phyloP scores from a whole-genome alignment of 2,329 filamentous ascomycete species.

The Lanzia echinophila region DNA sequence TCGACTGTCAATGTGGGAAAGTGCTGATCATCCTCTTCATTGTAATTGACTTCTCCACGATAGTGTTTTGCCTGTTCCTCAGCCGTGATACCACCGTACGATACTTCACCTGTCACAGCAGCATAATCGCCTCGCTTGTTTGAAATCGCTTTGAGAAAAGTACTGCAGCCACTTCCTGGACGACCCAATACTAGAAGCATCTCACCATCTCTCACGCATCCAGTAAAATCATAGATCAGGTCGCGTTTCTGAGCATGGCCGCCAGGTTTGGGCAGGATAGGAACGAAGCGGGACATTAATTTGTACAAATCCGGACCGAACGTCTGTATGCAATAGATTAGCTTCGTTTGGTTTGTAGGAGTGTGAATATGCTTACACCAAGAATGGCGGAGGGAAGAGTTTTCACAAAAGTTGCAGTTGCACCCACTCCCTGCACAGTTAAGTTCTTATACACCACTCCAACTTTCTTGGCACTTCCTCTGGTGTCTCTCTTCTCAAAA shows the following conservation, averaged over 20 bases:
- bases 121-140: conserved; percentile 63
- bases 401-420: conserved; percentile 60
- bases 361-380: conserved; percentile 35
- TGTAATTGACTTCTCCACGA: conserved; percentile 68
- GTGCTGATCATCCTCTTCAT: conserved; percentile 70
- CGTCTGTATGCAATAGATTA: conserved; percentile 36
- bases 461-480: conserved; percentile 65
- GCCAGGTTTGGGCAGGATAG: conserved; percentile 21
- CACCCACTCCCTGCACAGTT: conserved; percentile 65
- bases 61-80: conserved; percentile 61
- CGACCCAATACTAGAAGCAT: conserved; percentile 69
- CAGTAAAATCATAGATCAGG: conserved; percentile 60
- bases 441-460: conserved; percentile 72
- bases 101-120: conserved; percentile 60
- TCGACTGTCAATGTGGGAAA: conserved; percentile 69
- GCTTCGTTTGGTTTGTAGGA: background rate
- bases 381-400: conserved; percentile 68
- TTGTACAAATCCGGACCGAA: conserved; percentile 75
- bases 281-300: conserved; percentile 39
- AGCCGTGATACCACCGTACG: conserved; percentile 65
- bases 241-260: conserved; percentile 25
- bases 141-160: conserved; percentile 68
- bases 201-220: conserved; percentile 59
- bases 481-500: conserved; percentile 65
- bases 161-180: conserved; percentile 69